Conservation (phyloP, 1,284 basidiomycete species). For the Puccinia horiana region DNA sequence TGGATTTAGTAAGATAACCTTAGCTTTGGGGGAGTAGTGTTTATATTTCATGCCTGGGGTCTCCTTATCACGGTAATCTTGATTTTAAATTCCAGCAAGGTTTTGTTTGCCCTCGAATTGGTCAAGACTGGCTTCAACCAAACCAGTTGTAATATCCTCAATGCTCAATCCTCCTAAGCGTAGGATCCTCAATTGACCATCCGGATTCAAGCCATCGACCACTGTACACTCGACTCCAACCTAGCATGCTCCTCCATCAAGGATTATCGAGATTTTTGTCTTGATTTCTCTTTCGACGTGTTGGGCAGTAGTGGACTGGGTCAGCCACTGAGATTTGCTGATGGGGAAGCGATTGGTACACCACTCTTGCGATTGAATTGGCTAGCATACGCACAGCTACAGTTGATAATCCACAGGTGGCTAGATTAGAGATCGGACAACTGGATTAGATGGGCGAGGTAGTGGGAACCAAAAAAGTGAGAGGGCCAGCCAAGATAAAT, state of each 20-base stretch:
- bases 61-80: slow-evolving; percentile 62
- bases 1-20: slow-evolving; percentile 34
- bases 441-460: slow-evolving; percentile 42
- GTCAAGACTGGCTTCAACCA: slow-evolving; percentile 59
- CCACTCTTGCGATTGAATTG: slow-evolving; percentile 83
- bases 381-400: slow-evolving; percentile 92
- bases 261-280: slow-evolving; percentile 71
- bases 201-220: slow-evolving; percentile 71
- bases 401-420: slow-evolving; percentile 75
- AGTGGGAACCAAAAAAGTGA: slow-evolving; percentile 87
- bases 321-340: slow-evolving; percentile 89
- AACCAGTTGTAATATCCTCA: slow-evolving; percentile 73
- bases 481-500: slow-evolving; percentile 91
- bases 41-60: slow-evolving; percentile 99
- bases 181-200: slow-evolving; percentile 74
- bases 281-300: slow-evolving; percentile 69
- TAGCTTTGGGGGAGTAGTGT: slow-evolving; percentile 77
- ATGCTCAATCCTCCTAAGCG: slow-evolving; percentile 90
- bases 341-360: slow-evolving; percentile 86
- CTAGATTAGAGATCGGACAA: slow-evolving; percentile 63
- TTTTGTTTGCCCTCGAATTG: not conserved
- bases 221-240: slow-evolving; percentile 96
- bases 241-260: slow-evolving; percentile 88
- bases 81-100: slow-evolving; percentile 11
- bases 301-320: slow-evolving; percentile 90